Conservation (phyloP, 768 basidiomycete genomes). For the Hirschioporus abietinus region DNA sequence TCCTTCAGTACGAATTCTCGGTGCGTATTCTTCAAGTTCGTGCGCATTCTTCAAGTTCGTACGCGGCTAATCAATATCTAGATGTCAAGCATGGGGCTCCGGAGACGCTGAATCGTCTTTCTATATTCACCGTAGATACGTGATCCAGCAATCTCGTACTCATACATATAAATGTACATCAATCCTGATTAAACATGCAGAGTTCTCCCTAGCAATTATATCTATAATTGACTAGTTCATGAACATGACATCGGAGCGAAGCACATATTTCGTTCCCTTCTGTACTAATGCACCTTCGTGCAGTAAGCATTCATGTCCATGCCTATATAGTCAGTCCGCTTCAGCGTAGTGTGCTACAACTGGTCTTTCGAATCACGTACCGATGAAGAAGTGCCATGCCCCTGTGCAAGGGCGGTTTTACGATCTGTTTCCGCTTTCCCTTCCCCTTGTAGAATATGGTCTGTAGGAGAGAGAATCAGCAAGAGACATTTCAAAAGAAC, state of each 20-base stretch:
- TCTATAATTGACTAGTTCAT: conserved; percentile 21
- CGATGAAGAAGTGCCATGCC: conserved; percentile 65
- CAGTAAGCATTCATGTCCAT: conserved; percentile 66
- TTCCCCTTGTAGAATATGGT: conserved; percentile 65
- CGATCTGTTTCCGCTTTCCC: conserved; percentile 41
- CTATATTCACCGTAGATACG: too few species aligned
- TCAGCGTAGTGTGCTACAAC: background rate
- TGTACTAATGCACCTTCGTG: conserved; percentile 66
- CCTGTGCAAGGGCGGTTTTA: conserved; percentile 49
- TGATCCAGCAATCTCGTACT: too few species aligned
- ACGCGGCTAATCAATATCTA: too few species aligned
- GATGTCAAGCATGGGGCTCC: too few species aligned
- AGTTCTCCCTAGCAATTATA: too few species aligned
- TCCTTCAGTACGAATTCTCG: too few species aligned
- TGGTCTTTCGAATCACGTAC: conserved; percentile 18
- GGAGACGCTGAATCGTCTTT: too few species aligned
- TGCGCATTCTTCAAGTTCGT: too few species aligned
- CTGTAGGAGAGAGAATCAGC: conserved; percentile 27
- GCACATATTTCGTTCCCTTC: conserved; percentile 63
- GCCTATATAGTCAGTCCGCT: conserved; percentile 32
- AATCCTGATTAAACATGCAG: too few species aligned
- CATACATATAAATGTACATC: too few species aligned
- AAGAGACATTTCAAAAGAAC: background rate
- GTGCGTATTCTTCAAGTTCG: too few species aligned
- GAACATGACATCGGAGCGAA: conserved; percentile 73